phyloP scores from a whole-genome alignment of 176 grass and related monocot genomes.

The Pontederia crassipes region DNA sequence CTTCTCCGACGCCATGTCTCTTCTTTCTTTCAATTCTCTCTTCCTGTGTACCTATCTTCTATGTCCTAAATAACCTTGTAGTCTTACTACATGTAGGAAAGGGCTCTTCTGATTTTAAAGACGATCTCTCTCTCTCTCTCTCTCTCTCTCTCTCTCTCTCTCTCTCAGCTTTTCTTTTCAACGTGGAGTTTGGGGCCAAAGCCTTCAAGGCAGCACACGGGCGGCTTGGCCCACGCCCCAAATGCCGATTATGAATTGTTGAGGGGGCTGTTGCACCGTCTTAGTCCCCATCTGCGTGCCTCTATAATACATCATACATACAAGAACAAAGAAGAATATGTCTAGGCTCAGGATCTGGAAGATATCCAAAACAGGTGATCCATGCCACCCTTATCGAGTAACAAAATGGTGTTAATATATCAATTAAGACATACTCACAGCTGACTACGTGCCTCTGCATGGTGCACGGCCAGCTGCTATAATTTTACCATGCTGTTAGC shows the following conservation, averaged over 20 bases:
- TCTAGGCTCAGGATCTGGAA: too few relatives aligned
- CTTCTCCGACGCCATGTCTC: constrained; percentile 76
- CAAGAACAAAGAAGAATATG: too few relatives aligned
- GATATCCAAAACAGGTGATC: too few relatives aligned
- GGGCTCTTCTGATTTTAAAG: constrained; percentile 17
- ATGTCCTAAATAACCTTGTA: background rate
- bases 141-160: background rate
- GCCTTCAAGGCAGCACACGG: constrained; percentile 41
- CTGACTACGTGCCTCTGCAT: too few relatives aligned
- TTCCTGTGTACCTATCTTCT: background rate
- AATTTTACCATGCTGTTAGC: too few relatives aligned
- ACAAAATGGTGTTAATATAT: too few relatives aligned
- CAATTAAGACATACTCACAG: too few relatives aligned
- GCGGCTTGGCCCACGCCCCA: constrained; percentile 43
- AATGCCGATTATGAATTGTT: background rate
- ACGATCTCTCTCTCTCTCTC: background rate
- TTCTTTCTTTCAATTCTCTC: background rate
- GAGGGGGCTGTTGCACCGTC: background rate
- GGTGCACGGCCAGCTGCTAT: too few relatives aligned
- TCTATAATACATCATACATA: too few relatives aligned
- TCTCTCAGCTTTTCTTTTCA: constrained; percentile 18
- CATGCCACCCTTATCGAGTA: too few relatives aligned
- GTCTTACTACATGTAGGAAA: too few relatives aligned
- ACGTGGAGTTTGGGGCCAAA: constrained; percentile 26
- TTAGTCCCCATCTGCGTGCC: too few relatives aligned